Evolutionary conservation across 2,329 filamentous ascomycete genomes (phyloP), one percentile per base, ranked within the genome.

Genomic region (Aspergillus arachidicola): DNA sequence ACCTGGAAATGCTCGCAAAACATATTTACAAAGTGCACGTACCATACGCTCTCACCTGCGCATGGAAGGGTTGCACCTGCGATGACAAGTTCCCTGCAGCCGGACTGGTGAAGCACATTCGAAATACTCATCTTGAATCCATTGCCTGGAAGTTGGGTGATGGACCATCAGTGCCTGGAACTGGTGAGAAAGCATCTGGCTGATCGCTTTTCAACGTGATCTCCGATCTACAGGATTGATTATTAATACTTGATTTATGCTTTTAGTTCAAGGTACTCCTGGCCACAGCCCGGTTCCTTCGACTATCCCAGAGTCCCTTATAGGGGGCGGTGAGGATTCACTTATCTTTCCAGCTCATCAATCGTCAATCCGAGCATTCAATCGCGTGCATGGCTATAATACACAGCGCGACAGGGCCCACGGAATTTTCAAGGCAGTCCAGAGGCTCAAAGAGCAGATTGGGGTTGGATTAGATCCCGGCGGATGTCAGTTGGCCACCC

Each of bases 101-200:
- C 12, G 69, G 76, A 16, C 85, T 87, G 80, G 74, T 79, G 58
- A 73, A 76, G 26, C 87, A 89, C 69, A 70, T 89, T 28, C 80
- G 84, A 61, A 72, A 78, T 36, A 72, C 70, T 23, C 87, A 89
- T 72, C 71, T 89, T n/a, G 73, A 75, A 23, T 78, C 82, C 21
- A 70, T 87, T 50, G 84, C 83, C n/a, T 85, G 85, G 83, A 78
- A 81, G 67, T 77, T 84, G 50, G 87, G 87, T n/a, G 86, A 89
- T 76, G 87, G 87, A 58, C 86, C 86, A 48, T 79, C 79, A 55
- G 81, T 82, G 62, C 82, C 82, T 64, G 76, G 82, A 70, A 83
- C 82, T 78, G 86, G 86, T 89, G 82, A 85, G 83, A 79, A 70
- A 64, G 60, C 62, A 67, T 67, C 45, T 54, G 34, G 59, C 68